phyloP scores from a whole-genome alignment of 2,329 filamentous ascomycete genomes.

The Aspergillus nomiae region DNA sequence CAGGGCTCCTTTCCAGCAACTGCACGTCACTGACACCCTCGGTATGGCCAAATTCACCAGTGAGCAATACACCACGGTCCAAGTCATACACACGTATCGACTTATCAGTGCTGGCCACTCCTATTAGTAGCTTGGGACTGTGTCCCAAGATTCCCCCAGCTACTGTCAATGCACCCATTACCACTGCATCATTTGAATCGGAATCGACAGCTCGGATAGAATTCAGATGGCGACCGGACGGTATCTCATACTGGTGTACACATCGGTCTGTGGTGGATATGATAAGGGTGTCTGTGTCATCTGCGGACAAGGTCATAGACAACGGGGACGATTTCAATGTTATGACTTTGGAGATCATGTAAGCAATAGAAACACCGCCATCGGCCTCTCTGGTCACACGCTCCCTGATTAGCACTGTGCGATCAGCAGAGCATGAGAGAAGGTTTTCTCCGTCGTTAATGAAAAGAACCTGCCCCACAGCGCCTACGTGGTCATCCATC shows the following conservation, averaged over 20 bases:
- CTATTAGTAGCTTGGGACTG: slow-evolving; percentile 70
- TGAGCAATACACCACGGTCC: slow-evolving; percentile 73
- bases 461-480: slow-evolving; percentile 77
- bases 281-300: slow-evolving; percentile 58
- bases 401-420: slow-evolving; percentile 82
- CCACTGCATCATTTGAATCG: slow-evolving; percentile 76
- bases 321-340: slow-evolving; percentile 83
- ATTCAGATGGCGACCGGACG: slow-evolving; percentile 67
- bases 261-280: slow-evolving; percentile 65
- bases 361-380: slow-evolving; percentile 65
- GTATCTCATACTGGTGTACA: slow-evolving; percentile 62
- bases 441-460: slow-evolving; percentile 69
- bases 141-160: slow-evolving; percentile 55
- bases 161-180: slow-evolving; percentile 75
- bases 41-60: slow-evolving; percentile 92
- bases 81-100: slow-evolving; percentile 88
- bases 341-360: slow-evolving; percentile 74
- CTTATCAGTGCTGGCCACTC: slow-evolving; percentile 93
- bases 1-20: slow-evolving; percentile 57
- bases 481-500: slow-evolving; percentile 84
- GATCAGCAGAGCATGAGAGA: slow-evolving; percentile 84
- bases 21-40: slow-evolving; percentile 87
- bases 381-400: slow-evolving; percentile 66
- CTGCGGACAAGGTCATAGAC: slow-evolving; percentile 73
- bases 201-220: slow-evolving; percentile 84